A percentile compares a stretch with the other conserved stretches of the same genome.
phyloP scores from a whole-genome alignment of 75 land plant genomes.

The Pinus taeda region DNA sequence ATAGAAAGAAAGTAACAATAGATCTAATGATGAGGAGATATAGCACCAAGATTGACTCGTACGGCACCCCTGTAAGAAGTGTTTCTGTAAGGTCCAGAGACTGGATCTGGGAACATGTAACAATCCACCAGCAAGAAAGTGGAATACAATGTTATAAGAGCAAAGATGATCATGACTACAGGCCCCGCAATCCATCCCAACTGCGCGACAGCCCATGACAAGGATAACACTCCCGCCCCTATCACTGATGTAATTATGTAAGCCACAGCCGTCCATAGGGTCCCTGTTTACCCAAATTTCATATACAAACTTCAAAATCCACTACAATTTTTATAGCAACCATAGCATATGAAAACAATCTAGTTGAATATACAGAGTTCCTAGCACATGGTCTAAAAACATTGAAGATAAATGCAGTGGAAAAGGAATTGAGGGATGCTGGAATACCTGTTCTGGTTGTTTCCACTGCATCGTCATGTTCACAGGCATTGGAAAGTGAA shows the following conservation, averaged over 20 bases:
- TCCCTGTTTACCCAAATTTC: conserved; percentile 16
- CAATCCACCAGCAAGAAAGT: conserved; percentile 60
- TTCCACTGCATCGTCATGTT: no score
- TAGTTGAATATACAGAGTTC: no score
- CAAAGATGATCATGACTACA: conserved; percentile 48
- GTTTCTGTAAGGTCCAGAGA: conserved; percentile 52
- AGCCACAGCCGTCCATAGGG: conserved; percentile 40
- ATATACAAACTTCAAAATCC: no score
- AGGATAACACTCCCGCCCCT: conserved; percentile 47
- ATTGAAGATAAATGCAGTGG: no score
- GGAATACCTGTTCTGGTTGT: no score
- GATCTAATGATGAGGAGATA: no score
- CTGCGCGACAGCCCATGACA: conserved; percentile 50
- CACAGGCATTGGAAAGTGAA: no score
- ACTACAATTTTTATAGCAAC: no score
- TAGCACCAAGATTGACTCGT: neutral
- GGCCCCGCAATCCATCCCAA: conserved; percentile 88
- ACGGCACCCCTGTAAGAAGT: conserved; percentile 69
- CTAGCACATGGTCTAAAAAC: no score
- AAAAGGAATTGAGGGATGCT: no score
- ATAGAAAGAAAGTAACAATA: no score
- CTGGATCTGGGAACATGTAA: conserved; percentile 66
- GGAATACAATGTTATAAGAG: conserved; percentile 52
- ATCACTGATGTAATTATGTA: conserved; percentile 54
- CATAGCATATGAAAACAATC: no score